Evolutionary conservation across 148 eudicot genomes (phyloP).

Genomic region (Spergularia bocconei): DNA sequence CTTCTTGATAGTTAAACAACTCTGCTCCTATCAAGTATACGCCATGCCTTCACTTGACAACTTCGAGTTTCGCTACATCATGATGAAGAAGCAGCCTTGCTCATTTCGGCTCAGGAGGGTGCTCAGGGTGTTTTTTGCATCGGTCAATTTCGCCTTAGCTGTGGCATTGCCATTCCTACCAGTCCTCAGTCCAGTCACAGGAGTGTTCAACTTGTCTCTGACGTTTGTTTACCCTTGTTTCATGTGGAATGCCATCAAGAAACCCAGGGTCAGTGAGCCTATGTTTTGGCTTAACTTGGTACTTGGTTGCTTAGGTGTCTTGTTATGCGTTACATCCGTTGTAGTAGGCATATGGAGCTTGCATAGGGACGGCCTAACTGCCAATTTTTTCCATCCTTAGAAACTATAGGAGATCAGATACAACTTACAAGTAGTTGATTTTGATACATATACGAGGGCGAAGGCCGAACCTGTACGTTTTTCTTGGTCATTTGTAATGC

Average conservation of each 20-base stretch:
- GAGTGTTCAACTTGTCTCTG: slow-evolving; percentile 30
- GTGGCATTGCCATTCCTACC: slow-evolving; percentile 41
- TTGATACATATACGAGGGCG: too few species aligned
- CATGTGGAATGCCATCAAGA: slow-evolving; percentile 41
- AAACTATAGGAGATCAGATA: neutral
- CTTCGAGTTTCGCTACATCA: slow-evolving; percentile 29
- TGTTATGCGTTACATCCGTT: slow-evolving; percentile 10
- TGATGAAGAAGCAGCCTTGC: slow-evolving; percentile 22
- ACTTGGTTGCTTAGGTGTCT: slow-evolving; percentile 35
- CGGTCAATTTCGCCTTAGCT: slow-evolving; percentile 23
- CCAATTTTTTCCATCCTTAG: slow-evolving; percentile 24
- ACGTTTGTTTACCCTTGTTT: slow-evolving; percentile 49
- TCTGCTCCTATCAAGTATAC: slow-evolving; percentile 38
- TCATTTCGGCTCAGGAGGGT: slow-evolving; percentile 26
- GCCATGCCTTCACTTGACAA: slow-evolving; percentile 41
- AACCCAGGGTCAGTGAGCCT: slow-evolving; percentile 29
- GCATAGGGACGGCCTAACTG: slow-evolving; percentile 14
- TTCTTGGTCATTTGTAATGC: too few species aligned
- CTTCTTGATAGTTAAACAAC: slow-evolving; percentile 27
- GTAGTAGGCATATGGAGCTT: slow-evolving; percentile 14
- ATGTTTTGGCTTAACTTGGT: slow-evolving; percentile 36
- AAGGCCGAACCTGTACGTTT: too few species aligned
- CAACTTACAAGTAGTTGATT: too few species aligned
- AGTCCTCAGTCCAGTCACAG: slow-evolving; percentile 23
- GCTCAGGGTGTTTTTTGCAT: slow-evolving; percentile 25